Evolutionary conservation across 2,329 filamentous ascomycete genomes (phyloP), one percentile per base, ranked within the genome.

Genomic region (Fusarium circinatum): DNA sequence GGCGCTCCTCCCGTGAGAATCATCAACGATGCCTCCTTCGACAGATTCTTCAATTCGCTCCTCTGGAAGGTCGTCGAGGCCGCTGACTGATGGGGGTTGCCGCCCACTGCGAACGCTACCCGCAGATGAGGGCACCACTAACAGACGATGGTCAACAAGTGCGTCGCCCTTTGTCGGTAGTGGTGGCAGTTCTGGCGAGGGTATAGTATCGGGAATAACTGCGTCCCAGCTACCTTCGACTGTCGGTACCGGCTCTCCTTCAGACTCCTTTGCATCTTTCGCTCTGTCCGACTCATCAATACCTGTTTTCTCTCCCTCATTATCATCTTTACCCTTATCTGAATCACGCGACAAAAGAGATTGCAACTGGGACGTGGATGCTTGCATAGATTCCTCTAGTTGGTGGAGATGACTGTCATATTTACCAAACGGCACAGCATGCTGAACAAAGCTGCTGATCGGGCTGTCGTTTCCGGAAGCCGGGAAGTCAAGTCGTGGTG

Each of bases 31-130:
- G 28, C 78, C 79, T 12, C 71, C 72, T 22, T 78, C 74, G 4
- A 78, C 47, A 6, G 73, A 77, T 15, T 78, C 72, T 26, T 67
- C 68, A 51, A 76, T 39, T 26, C 45, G 57, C 22, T 76, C 69
- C 39, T 78, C 75, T 1, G 80, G 73, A 2, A 81, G 79, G 8
- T 82, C 77, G 24, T 73, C 68, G 44, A 81, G 81, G 44, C 80
- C 77, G 41, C 83, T 82, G 18, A 82, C 78, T 10, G 83, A 84
- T 63, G 88, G 86, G 8, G 85, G 84, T 65, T 89, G 88, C 20
- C 86, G 84, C 30, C 87, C 88, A 75, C 84, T 89, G 67, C 52
- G 82, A 72, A 83, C 78, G 73, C 84, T 89, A 66, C 81, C 82
- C 14, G 78, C 78, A 36, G 77, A 78, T 10, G 73, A 74, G 22